Base-by-base conservation (phyloP, 2,329 filamentous ascomycete genomes). In the Colletotrichum camelliae region DNA sequence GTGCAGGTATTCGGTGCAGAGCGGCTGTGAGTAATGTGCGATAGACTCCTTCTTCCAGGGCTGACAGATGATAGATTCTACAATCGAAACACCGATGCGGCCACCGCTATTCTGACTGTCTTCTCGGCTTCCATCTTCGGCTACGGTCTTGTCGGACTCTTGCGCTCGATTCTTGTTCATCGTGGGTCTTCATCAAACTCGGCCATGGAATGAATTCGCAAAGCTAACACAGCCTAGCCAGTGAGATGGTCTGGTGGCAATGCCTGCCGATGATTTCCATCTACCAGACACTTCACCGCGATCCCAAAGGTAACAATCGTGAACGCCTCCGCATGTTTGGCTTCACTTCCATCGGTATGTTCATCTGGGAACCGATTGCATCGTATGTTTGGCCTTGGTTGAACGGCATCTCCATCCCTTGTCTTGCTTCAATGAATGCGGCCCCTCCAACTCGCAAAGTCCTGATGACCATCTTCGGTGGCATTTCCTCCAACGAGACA, bases 381-480 rank as follows among this genome's bases (percentile, higher is more conserved):
- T 77, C 75, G 1, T 77, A 77, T 48, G 37, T 77, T 48, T 75
- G 72, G 67, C 75, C 75, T 4, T 77, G 75, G 75, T 12, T 77
- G 12, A 74, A 77, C 48, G 75, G 75, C 35, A 77, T 77, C 29
- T 77, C 75, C 18, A 72, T 89, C 31, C 87, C 88, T 67, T 89
- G 88, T 76, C 82, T 89, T 6, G 85, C 87, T 0, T 75, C 75
- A 1, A 77, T 77, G 67, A 75, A 52, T 18, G 72, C 75, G 1
- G 64, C 67, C 1, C 75, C 75, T 9, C 67, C 75, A 7, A 75
- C 75, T 4, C 67, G 71, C 2, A 84, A 86, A 15, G 79, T 87
- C 7, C 87, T 89, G 66, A 88, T 87, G 24, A 87, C 87, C 55
- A 79, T 89, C n/a, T 89, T 89, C 75, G 88, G 88, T 5, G 88